phyloP scores from a whole-genome alignment of 306 rosid genomes.

The Malus orientalis region DNA sequence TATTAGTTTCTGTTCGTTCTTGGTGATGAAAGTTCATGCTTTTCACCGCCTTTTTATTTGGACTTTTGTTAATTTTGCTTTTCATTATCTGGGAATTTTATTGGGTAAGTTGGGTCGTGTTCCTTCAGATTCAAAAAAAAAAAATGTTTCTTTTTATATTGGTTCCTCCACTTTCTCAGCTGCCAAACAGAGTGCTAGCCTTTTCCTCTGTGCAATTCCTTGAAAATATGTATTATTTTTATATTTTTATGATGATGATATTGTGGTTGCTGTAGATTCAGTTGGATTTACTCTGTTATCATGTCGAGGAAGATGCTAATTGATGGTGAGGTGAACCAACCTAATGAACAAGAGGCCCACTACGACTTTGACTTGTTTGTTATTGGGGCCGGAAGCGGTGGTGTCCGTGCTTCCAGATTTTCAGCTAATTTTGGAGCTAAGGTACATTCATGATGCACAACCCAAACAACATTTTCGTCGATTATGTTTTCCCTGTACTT shows the following conservation, averaged over 20 bases:
- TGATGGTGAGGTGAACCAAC: slow-evolving; percentile 46
- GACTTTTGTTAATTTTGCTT: background rate
- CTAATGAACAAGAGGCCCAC: slow-evolving; percentile 30
- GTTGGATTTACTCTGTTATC: slow-evolving; percentile 16
- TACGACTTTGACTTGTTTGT: slow-evolving; percentile 82
- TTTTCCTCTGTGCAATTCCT: background rate
- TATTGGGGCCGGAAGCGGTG: slow-evolving; percentile 98
- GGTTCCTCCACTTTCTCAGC: background rate
- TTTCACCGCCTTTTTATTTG: background rate
- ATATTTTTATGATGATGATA: background rate
- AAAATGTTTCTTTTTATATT: background rate
- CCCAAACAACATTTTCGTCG: background rate
- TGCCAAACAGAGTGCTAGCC: background rate
- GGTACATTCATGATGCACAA: slow-evolving; percentile 25
- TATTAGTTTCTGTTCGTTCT: background rate
- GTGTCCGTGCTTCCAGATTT: slow-evolving; percentile 92
- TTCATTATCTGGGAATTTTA: background rate
- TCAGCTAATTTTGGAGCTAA: slow-evolving; percentile 81
- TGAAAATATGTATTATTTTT: background rate
- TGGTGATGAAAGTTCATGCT: background rate
- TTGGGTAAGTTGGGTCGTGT: background rate
- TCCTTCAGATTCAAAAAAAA: background rate
- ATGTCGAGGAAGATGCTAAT: slow-evolving; percentile 91
- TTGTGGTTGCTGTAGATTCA: slow-evolving; percentile 7
- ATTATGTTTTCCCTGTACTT: background rate